Evolutionary conservation across 2,329 filamentous ascomycete species (phyloP).

Genomic region (Phialemonium atrogriseum): DNA sequence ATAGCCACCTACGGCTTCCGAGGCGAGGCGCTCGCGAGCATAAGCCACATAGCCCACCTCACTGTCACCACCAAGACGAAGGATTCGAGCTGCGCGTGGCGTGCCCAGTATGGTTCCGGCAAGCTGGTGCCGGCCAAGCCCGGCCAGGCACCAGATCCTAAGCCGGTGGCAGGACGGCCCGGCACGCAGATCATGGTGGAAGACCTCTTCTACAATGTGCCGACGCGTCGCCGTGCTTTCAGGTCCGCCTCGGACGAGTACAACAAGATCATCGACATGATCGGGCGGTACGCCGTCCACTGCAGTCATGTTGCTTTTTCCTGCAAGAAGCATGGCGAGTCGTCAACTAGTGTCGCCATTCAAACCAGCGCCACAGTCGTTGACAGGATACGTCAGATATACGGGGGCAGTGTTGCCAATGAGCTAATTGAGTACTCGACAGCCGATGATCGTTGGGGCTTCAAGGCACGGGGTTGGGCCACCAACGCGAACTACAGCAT

Average conservation of each 20-base stretch:
- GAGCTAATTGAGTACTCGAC: constrained; percentile 73
- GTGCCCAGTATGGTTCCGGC: constrained; percentile 78
- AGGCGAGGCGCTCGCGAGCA: constrained; percentile 91
- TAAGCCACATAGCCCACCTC: constrained; percentile 95
- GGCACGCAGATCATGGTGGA: constrained; percentile 96
- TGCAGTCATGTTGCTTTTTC: constrained; percentile 88
- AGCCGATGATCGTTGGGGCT: constrained; percentile 71
- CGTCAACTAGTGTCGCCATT: constrained; percentile 73
- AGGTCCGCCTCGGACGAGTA: constrained; percentile 90
- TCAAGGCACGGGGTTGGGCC: constrained; percentile 70
- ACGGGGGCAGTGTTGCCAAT: constrained; percentile 76
- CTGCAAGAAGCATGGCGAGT: constrained; percentile 92
- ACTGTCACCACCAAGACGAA: constrained; percentile 91
- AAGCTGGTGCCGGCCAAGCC: constrained; percentile 77
- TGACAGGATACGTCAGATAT: constrained; percentile 84
- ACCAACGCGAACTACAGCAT: constrained; percentile 94
- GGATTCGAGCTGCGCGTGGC: constrained; percentile 81
- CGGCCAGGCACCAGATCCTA: constrained; percentile 78
- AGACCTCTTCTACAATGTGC: constrained; percentile 94
- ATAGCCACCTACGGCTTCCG: constrained; percentile 98
- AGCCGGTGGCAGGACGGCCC: constrained; percentile 74
- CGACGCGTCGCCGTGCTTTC: constrained; percentile 80
- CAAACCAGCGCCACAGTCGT: constrained; percentile 61
- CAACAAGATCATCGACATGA: constrained; percentile 93
- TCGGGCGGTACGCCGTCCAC: constrained; percentile 89